phyloP scores from a whole-genome alignment of 495 filamentous ascomycete species.

The Podospora fimiseda region DNA sequence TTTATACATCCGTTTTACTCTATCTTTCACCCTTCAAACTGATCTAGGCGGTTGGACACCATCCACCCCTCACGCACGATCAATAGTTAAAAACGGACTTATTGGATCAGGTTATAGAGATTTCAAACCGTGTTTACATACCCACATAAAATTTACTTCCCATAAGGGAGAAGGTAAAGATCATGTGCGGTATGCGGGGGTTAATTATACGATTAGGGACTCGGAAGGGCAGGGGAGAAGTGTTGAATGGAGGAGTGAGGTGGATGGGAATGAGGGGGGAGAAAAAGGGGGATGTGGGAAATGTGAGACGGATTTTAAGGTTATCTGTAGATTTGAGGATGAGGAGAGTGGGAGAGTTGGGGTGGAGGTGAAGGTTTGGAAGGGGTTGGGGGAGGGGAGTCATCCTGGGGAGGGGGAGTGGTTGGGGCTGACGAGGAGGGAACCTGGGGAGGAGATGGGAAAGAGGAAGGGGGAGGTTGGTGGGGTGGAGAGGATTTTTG shows the following conservation, averaged over 20 bases:
- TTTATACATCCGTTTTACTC: slow-evolving; percentile 17
- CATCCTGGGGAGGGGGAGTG: slow-evolving; percentile 20
- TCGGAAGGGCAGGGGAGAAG: background rate
- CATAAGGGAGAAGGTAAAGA: slow-evolving; percentile 16
- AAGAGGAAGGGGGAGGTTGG: slow-evolving; percentile 7
- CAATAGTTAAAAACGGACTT: slow-evolving; percentile 10
- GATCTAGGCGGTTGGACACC: slow-evolving; percentile 15
- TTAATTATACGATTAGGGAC: background rate
- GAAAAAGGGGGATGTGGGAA: slow-evolving; percentile 10
- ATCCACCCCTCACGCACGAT: background rate
- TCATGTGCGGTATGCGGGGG: slow-evolving; percentile 13
- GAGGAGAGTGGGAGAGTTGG: slow-evolving; percentile 14
- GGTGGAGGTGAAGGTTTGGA: slow-evolving; percentile 18
- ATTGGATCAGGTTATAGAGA: slow-evolving; percentile 16
- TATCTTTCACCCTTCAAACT: slow-evolving; percentile 17
- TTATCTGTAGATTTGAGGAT: too few species aligned
- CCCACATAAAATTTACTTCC: slow-evolving; percentile 12
- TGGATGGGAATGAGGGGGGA: slow-evolving; percentile 2
- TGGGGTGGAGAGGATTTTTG: slow-evolving; percentile 13
- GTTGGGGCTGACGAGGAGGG: slow-evolving; percentile 14
- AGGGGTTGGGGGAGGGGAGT: slow-evolving; percentile 22
- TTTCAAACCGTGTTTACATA: slow-evolving; percentile 22
- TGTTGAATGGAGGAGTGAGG: slow-evolving; percentile 17
- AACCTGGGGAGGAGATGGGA: slow-evolving; percentile 2
- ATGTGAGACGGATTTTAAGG: slow-evolving; percentile 21